phyloP scores from a whole-genome alignment of 129 eudicot genomes.

The Rutidosis leptorrhynchoides region DNA sequence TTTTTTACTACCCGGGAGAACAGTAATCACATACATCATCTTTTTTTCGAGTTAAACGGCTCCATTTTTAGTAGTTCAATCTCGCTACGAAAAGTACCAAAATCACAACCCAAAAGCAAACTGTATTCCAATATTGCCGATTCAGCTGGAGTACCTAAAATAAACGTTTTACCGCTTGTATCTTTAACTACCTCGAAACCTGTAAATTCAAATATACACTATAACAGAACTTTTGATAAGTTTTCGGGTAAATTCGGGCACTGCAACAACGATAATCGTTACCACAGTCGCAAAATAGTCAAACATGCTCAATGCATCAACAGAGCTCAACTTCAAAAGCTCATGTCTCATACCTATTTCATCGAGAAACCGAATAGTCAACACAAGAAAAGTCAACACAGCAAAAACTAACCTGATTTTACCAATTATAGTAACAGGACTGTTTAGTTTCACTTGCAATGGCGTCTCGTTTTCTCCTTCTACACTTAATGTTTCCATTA shows the following conservation, averaged over 20 bases:
- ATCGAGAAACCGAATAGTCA: too few relatives aligned
- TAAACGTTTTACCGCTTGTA: conserved; percentile 54
- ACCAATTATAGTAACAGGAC: conserved; percentile 82
- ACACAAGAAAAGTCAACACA: too few relatives aligned
- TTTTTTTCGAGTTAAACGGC: conserved; percentile 80
- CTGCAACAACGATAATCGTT: conserved; percentile 94
- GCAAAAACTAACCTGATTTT: too few relatives aligned
- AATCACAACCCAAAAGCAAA: conserved; percentile 66
- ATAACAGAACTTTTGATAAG: conserved; percentile 45
- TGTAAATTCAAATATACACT: conserved; percentile 72
- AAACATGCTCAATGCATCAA: conserved; percentile 64
- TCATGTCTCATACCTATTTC: conserved; percentile 53
- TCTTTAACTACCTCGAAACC: conserved; percentile 79
- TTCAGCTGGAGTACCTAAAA: conserved; percentile 90
- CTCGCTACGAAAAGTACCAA: conserved; percentile 43
- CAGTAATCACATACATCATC: conserved; percentile 71
- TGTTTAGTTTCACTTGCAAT: conserved; percentile 79
- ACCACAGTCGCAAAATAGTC: conserved; percentile 82
- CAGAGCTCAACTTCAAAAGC: conserved; percentile 58
- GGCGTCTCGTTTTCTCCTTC: conserved; percentile 96
- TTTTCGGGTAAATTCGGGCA: conserved; percentile 53
- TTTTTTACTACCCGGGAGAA: conserved; percentile 48
- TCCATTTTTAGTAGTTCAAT: conserved; percentile 57
- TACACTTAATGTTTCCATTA: conserved; percentile 82
- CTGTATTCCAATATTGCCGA: conserved; percentile 80